Evolutionary conservation across 768 basidiomycete genomes (phyloP), one percentile per base, ranked within the genome.

Genomic region (Solioccasus polychromus): DNA sequence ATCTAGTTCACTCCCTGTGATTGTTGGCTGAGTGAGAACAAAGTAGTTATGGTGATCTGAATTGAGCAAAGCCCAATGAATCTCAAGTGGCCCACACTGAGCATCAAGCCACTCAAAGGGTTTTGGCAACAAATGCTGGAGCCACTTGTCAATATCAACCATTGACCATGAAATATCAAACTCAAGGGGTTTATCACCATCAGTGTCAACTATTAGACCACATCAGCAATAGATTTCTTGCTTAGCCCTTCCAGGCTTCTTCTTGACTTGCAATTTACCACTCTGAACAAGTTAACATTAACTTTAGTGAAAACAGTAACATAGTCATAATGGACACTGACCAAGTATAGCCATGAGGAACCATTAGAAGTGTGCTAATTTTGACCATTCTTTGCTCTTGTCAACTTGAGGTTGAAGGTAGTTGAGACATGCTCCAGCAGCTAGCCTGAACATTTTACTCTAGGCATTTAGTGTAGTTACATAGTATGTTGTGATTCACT

Each of bases 61-160:
- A n/a, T 20, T 35, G 18, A 46, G 24, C 9, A 39, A 24, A 28
- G 32, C 24, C 44, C 44, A 45, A 17, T 45, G 39, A 18, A 47
- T 18, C 10, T 34, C 22, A 5, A n/a, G 42, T 12, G 9, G 15
- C 2, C 48, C 39, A 34, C 12, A 11, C 22, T 18, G 10, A 25
- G 44, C 30, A 9, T 45, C 48, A 18, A 50, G 44, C 48, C 48
- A 50, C n/a, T 42, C 18, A 18, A 50, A 50, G 12, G 39, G 35
- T 29, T 45, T 50, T 22, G 35, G 39, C 5, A 50, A 34, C 3
- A 50, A 23, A 12, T 22, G 29, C 1, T 19, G 18, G 4, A 50
- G 17, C 48, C 44, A 50, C 23, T 8, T 4, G 19, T 50, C 34
- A 31, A 50, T 45, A 4, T 24, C 35, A 5, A 17, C 24, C 44